phyloP scores from a whole-genome alignment of 163 green algal genomes.

The Scenedesmus sp. region DNA sequence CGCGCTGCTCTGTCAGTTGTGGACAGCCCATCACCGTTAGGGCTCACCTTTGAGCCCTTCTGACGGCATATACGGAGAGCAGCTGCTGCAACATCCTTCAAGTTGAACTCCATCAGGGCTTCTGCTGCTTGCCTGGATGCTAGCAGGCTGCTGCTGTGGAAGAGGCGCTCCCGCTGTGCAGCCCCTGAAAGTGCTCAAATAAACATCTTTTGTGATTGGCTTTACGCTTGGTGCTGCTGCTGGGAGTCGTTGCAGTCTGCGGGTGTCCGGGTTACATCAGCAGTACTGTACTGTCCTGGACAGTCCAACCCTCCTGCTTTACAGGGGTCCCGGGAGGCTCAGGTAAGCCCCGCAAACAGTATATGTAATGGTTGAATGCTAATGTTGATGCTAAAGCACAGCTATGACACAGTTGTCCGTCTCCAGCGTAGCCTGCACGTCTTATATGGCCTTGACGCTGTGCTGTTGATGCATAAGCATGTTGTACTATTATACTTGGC shows the following conservation, averaged over 20 bases:
- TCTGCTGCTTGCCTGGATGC: neutral
- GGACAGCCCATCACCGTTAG: neutral
- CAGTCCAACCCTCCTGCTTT: neutral
- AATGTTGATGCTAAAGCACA: neutral
- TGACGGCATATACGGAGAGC: neutral
- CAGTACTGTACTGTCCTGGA: constrained; percentile 7
- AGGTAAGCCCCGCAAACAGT: neutral
- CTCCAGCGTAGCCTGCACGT: neutral
- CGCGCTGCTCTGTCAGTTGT: too few relatives aligned
- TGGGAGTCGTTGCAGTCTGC: neutral
- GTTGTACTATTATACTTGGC: neutral
- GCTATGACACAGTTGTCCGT: neutral
- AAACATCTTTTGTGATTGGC: neutral
- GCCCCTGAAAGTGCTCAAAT: neutral
- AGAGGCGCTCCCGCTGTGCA: too few relatives aligned
- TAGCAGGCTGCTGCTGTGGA: neutral
- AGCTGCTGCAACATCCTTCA: neutral
- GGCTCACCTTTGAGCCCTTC: neutral
- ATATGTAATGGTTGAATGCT: too few relatives aligned
- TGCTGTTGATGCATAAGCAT: too few relatives aligned
- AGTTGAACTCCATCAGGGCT: neutral
- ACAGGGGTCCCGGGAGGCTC: neutral
- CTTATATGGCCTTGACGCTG: neutral
- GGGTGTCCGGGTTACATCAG: neutral
- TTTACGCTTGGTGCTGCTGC: neutral